phyloP scores from a whole-genome alignment of 768 basidiomycete species.

The Daedaleopsis nitida region DNA sequence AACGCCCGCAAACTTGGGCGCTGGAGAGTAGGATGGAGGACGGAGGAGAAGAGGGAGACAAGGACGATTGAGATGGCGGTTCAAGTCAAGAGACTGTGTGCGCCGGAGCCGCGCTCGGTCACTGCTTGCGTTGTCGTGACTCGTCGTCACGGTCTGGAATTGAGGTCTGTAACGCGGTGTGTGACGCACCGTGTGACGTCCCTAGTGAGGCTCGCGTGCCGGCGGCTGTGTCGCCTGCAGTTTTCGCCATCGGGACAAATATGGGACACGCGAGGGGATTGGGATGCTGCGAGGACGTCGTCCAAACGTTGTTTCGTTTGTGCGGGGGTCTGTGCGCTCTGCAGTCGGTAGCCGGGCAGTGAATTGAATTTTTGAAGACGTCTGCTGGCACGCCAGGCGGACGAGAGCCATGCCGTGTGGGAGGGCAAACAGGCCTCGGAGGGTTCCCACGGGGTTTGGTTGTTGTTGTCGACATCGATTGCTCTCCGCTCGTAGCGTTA shows the following conservation, averaged over 20 bases:
- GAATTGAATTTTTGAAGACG: conserved; percentile 1
- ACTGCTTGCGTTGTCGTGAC: not conserved
- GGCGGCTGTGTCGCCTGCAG: conserved; percentile 22
- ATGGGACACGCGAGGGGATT: conserved; percentile 12
- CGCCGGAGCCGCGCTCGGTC: conserved; percentile 13
- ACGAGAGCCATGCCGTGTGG: conserved; percentile 11
- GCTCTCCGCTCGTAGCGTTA: conserved; percentile 28
- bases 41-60: not conserved
- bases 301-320: not conserved
- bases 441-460: conserved; percentile 29
- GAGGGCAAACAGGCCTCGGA: conserved; percentile 12
- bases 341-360: not conserved
- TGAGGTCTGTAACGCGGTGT: not conserved
- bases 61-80: conserved; percentile 19
- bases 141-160: conserved; percentile 7
- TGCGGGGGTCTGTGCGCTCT: not conserved
- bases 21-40: not conserved
- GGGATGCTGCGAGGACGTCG: not conserved
- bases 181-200: not conserved
- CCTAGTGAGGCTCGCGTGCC: not conserved
- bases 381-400: not conserved
- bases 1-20: conserved; percentile 8
- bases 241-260: conserved; percentile 22
- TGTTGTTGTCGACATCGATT: conserved; percentile 28
- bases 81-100: conserved; percentile 13